Evolutionary conservation across 169 alveolate genomes (phyloP).

Genomic region (Plasmodium knowlesi): DNA sequence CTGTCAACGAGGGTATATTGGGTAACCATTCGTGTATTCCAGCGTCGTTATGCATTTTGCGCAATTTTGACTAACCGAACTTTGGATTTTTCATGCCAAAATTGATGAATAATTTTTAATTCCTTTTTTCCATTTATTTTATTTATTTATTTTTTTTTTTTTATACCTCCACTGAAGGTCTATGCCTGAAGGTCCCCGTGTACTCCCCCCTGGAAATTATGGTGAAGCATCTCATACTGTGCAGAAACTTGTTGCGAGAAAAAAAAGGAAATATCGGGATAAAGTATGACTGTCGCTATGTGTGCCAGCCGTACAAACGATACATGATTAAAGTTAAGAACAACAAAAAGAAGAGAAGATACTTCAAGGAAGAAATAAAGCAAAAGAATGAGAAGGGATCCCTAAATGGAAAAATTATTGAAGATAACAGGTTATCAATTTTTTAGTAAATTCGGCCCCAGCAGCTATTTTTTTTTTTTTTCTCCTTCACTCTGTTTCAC

Average conservation of each 20-base stretch:
- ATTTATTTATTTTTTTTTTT: neutral
- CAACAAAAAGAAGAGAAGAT: conserved; percentile 58
- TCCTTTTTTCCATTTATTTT: neutral
- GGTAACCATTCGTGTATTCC: conserved; percentile 27
- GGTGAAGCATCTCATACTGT: conserved; percentile 61
- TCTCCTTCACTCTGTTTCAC: neutral
- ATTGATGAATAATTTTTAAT: neutral
- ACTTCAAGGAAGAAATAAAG: conserved; percentile 58
- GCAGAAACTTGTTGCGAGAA: conserved; percentile 60
- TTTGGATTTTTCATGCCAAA: neutral
- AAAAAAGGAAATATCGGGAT: conserved; percentile 71
- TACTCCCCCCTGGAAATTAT: conserved; percentile 75
- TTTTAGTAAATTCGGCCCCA: conserved; percentile 18
- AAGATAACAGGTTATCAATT: conserved; percentile 72
- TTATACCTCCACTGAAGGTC: conserved; percentile 7
- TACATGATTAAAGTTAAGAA: conserved; percentile 68
- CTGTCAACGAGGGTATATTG: conserved; percentile 62
- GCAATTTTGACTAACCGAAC: neutral
- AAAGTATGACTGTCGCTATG: conserved; percentile 69
- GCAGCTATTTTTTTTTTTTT: neutral
- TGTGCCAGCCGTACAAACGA: conserved; percentile 74
- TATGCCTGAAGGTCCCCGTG: conserved; percentile 64
- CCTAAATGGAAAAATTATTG: conserved; percentile 53
- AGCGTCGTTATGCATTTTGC: neutral
- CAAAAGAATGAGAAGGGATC: conserved; percentile 56